Base-by-base conservation (phyloP, 345 rosid genomes). In the Eucalyptus shirleyi region DNA sequence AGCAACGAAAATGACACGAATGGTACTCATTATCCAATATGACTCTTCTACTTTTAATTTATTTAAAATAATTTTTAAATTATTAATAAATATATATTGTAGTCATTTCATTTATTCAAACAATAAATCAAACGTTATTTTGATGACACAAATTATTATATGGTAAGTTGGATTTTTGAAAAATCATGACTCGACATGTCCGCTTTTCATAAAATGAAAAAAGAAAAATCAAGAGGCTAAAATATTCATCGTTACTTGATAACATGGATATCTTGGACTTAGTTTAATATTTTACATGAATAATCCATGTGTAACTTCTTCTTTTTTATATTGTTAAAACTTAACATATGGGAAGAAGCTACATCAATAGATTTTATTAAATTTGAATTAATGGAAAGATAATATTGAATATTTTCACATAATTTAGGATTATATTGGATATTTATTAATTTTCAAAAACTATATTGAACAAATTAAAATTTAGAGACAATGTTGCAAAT, bases 41-140 rank as follows among this genome's bases (percentile, higher is more conserved):
- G 0, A 21, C 4, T 4, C 1, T 0, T 77, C 0, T 2, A n/a
- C 0, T 65, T 65, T 65, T 4, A 65, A 65, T 65, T n/a, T 65
- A n/a, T n/a, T 62, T 0, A n/a, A 7, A 7, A n/a, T 7, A 6
- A 16, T 8, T 4, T n/a, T 4, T 56, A 5, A 34, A 72, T 72
- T 34, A 2, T 72, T 12, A 1, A 12, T 40, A 12, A 77, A 40
- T 1, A 11, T 77, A 2, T 4, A 2, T 4, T 40, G 1, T 77
- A 21, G 3, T 6, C 9, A 2, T 40, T 77, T 6, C 5, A 4
- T 12, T 37, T 11, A 2, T 77, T 77, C 28, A 21, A 77, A 21
- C 4, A 77, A 77, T 7, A 21, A 11, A 77, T 37, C 16, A 3
- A 21, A 77, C 2, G 8, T 40, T 23, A 12, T 77, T 77, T 77